phyloP scores from a whole-genome alignment of 23 red algal genomes.

The Agarophyton chilense region DNA sequence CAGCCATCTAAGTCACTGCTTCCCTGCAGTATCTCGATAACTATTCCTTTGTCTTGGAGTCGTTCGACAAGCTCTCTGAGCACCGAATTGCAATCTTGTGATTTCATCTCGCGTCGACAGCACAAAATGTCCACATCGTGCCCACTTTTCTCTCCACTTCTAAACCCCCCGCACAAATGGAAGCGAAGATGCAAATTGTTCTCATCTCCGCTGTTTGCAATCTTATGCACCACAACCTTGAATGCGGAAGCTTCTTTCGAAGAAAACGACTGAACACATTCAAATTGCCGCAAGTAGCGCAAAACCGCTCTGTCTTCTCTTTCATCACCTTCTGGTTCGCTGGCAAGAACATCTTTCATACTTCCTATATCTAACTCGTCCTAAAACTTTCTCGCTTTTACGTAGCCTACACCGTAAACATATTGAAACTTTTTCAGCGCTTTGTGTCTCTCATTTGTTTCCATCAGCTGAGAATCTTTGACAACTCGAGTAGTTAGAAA shows the following conservation, averaged over 20 bases:
- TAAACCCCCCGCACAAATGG: constrained; percentile 51
- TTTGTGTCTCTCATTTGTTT: constrained; percentile 7
- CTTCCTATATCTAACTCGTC: constrained; percentile 19
- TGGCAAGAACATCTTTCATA: constrained; percentile 7
- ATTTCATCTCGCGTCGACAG: constrained; percentile 27
- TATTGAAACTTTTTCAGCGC: constrained; percentile 8
- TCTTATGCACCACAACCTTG: background rate
- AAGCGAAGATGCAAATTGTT: constrained; percentile 39
- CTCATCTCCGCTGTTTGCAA: constrained; percentile 1
- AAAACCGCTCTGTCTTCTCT: background rate
- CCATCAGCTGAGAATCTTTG: constrained; percentile 16
- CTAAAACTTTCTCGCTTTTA: constrained; percentile 42
- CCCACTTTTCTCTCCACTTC: constrained; percentile 45
- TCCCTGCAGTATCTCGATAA: constrained; percentile 15
- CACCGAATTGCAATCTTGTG: constrained; percentile 33
- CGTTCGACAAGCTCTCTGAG: constrained; percentile 14
- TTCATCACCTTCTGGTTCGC: background rate
- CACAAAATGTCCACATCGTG: constrained; percentile 71
- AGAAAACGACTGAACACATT: background rate
- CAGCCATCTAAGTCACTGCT: constrained; percentile 20
- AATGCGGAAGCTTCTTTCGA: constrained; percentile 11
- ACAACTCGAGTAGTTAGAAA: constrained; percentile 25
- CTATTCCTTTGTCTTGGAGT: constrained; percentile 15
- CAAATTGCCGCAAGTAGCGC: background rate
- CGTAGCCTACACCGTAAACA: constrained; percentile 46